Percentiles rank a stretch among this genome's conserved stretches.
These are phyloP conservation scores for Geum urbanum DNA, from an alignment of 306 rosid genomes.

Conservation along the genomic window DNA sequence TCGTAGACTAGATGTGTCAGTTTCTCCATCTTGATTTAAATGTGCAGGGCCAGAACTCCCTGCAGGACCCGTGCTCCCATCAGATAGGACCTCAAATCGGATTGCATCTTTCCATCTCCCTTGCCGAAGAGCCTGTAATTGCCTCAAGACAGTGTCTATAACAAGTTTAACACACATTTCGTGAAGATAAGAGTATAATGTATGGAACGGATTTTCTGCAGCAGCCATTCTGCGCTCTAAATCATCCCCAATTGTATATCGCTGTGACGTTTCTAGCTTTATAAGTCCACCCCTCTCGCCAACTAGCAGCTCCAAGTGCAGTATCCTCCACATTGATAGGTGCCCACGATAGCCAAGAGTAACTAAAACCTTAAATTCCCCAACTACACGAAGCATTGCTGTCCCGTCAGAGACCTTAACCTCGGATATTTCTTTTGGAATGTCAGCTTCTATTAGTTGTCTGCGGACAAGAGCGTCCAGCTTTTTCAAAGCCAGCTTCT, in stretches of 20 bases:
- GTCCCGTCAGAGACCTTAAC: conserved; percentile 77
- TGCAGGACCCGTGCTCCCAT: conserved; percentile 54
- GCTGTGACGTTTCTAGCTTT: conserved; percentile 61
- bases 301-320: conserved; percentile 92
- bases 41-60: conserved; percentile 61
- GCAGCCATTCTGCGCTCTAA: conserved; percentile 97
- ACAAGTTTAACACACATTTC: conserved; percentile 87
- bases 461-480: conserved; percentile 83
- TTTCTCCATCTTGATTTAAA: conserved; percentile 73
- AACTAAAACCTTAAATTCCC: conserved; percentile 83
- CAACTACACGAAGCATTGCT: conserved; percentile 68
- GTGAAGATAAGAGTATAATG: conserved; percentile 76
- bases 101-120: conserved; percentile 98
- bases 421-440: conserved; percentile 80
- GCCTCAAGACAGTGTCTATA: conserved; percentile 90
- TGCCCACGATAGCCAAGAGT: conserved; percentile 97
- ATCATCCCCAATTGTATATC: conserved; percentile 82
- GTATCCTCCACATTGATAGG: conserved; percentile 94
- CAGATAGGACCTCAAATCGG: conserved; percentile 84
- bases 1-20: conserved; percentile 71
- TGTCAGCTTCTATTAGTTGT: conserved; percentile 70
- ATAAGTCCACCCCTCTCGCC: conserved; percentile 70
- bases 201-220: conserved; percentile 73
- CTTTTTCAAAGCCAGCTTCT: conserved; percentile 85
- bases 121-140: conserved; percentile 81